These are phyloP conservation scores for Juglanconis oblonga DNA, from an alignment of 2,329 filamentous ascomycete genomes.

Conservation along the genomic window DNA sequence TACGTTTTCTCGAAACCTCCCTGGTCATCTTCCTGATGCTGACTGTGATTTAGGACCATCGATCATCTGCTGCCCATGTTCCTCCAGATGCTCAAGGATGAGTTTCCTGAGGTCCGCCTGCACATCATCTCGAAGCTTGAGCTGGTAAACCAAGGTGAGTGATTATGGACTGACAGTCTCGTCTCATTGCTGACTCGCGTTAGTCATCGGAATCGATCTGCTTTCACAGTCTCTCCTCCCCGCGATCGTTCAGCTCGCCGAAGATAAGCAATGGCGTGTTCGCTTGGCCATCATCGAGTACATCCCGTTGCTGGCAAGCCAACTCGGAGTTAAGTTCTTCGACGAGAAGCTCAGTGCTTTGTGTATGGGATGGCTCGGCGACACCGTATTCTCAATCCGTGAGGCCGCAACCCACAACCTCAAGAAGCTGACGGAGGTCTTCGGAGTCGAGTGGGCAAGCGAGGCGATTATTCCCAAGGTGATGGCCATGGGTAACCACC, in stretches of 20 bases:
- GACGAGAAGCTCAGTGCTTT: conserved; percentile 93
- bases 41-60: conserved; percentile 67
- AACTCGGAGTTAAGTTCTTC: conserved; percentile 96
- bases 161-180: background rate
- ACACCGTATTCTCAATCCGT: conserved; percentile 97
- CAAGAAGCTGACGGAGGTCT: conserved; percentile 98
- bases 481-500: conserved; percentile 95
- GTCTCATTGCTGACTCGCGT: conserved; percentile 1
- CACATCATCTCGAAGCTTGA: conserved; percentile 99
- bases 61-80: conserved; percentile 98
- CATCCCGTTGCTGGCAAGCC: conserved; percentile 91
- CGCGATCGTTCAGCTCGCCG: conserved; percentile 93
- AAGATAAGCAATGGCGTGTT: conserved; percentile 99
- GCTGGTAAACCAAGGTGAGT: conserved; percentile 86
- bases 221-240: conserved; percentile 95
- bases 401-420: conserved; percentile 97
- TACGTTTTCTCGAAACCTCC: conserved; percentile 42
- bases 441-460: conserved; percentile 96
- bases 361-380: conserved; percentile 98
- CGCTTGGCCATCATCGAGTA: conserved; percentile 98
- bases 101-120: conserved; percentile 94
- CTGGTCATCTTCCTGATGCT: conserved; percentile 6
- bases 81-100: conserved; percentile 98
- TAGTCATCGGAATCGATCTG: conserved; percentile 92
- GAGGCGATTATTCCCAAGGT: conserved; percentile 98